Base-by-base conservation (phyloP, 164 flowering plant species). In the Euptelea pleiosperma region DNA sequence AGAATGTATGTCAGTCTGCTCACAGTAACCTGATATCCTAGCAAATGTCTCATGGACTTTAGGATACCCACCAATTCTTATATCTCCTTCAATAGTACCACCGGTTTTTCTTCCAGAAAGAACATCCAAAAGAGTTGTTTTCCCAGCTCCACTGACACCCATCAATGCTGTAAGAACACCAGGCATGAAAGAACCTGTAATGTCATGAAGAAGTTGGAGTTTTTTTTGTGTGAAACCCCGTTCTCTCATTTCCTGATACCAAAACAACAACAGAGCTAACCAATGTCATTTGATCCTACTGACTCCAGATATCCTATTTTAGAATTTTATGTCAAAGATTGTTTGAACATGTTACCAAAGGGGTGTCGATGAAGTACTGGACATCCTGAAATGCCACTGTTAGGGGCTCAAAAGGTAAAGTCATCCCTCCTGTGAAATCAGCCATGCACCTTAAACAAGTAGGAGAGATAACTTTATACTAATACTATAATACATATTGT, bases 61-160 rank as follows among this genome's bases (percentile, higher is more conserved):
- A 1, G 85, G 89, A 66, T 67, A 83, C 30, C 94, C 94, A 37
- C 83, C 80, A 34, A 89, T 82, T 63, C 62, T 75, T 29, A 85
- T 80, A 36, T 79, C 75, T 28, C 97, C 97, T 76, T 82, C 90
- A 26, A 78, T 79, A 5, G 52, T 63, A 34, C 97, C 97, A 73
- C 77, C 72, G 30, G 89, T 85, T 73, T 89, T 87, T 60, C 97
- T 79, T 64, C 97, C 97, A 30, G 87, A 65, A 41, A 87, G 85
- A 52, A 85, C 95, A 70, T 90, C 97, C 61, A 90, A 65, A 42
- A 87, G 82, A 49, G 97, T 90, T 25, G 92, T 83, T 70, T 87
- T 85, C 41, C 93, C 96, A 55, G 91, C 92, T 60, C 92, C 92
- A 73, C 85, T 85, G n/a, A 80, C 85, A 58, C 93, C 93, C 91